Base-by-base conservation (phyloP, 2,329 filamentous ascomycete species). In the Fusarium sp. region DNA sequence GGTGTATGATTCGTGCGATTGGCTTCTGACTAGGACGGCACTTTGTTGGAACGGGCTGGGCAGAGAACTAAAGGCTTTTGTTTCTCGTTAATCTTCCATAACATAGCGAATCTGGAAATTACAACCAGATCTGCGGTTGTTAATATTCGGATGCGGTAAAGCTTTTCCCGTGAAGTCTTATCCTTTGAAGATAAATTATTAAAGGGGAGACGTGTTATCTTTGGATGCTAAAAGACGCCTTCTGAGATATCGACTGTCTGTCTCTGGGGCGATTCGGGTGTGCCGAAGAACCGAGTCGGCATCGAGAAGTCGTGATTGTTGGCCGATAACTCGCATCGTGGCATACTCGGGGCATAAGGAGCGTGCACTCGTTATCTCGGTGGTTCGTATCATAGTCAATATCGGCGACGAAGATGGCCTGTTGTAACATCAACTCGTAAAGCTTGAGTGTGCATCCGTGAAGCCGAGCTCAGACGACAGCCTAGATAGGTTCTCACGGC, bases 1-100 rank as follows among this genome's bases (percentile, higher is more conserved):
- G 27, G 17, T 62, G 7, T 22, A 58, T 63, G 49, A 69, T 63
- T 63, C 64, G 64, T 58, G 58, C 58, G 17, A 51, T 67, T 68
- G 29, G 49, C 14, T 40, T 57, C 24, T 56, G n/a, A 56, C 31
- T 11, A 20, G 33, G 31, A 24, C 53, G 31, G 22, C 33, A 29
- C 38, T 16, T 16, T 8, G 6, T 27, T 11, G 8, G 24, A 55
- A 20, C 17, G 27, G n/a, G 51, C 31, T 20, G 53, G 17, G 33
- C 1, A 16, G 20, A 36, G 14, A 6, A 20, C 12, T 57, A 1
- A 5, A 38, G 33, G 14, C 35, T n/a, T 36, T 16, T 12, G 29
- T 4, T 57, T 29, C 49, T 11, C 10, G 5, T n/a, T 35, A 35
- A 12, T 44, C 27, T 49, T 29, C 10, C 11, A 40, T 29, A 27